Percentiles rank a stretch among this genome's conserved stretches.
These are phyloP conservation scores for Cyphellophora attinorum DNA, from an alignment of 2,329 filamentous ascomycete species.

Conservation along the genomic window DNA sequence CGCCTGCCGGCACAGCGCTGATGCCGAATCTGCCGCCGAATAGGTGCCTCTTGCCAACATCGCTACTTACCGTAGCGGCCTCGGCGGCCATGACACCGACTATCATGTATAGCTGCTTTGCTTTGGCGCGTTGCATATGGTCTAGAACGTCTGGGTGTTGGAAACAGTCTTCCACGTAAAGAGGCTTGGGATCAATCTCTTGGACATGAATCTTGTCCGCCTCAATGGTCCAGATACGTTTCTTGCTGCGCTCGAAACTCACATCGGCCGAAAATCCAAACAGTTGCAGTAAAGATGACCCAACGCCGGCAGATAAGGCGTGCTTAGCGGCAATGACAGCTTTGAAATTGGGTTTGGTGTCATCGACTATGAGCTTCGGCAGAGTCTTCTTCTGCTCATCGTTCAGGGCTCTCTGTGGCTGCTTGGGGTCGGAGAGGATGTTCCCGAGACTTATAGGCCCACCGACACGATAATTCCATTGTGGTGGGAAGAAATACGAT, in stretches of 20 bases:
- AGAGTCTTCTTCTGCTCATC: not conserved
- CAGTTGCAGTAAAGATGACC: not conserved
- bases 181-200: not conserved
- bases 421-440: not conserved
- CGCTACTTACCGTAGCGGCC: not conserved
- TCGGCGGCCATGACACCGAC: not conserved
- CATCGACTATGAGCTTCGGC: not conserved
- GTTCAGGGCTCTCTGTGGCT: not conserved
- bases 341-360: conserved; percentile 1
- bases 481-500: conserved; percentile 1
- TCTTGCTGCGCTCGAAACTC: not conserved
- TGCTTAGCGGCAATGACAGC: not conserved
- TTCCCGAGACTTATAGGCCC: not conserved
- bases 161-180: not conserved
- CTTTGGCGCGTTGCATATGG: not conserved
- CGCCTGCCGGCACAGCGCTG: not conserved
- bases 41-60: not conserved
- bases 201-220: not conserved
- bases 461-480: not conserved
- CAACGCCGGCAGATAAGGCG: not conserved
- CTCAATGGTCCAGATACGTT: not conserved
- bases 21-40: not conserved
- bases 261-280: not conserved
- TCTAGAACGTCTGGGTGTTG: not conserved
- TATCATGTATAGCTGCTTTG: not conserved